These are phyloP conservation scores for Ceriops decandra DNA, from an alignment of 345 rosid species.

Conservation along the genomic window DNA sequence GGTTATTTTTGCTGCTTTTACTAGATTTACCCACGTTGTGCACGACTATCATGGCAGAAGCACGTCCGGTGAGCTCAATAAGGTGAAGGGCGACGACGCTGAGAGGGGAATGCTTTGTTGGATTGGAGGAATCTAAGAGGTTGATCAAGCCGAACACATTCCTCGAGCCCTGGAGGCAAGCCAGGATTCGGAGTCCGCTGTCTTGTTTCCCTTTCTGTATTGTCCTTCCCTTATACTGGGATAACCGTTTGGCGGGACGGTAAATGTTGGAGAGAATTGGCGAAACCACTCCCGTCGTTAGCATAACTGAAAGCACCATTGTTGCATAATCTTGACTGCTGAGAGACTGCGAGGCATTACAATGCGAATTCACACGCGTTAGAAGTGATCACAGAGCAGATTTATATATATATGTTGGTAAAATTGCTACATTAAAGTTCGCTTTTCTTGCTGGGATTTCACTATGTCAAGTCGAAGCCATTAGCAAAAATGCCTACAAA, in stretches of 20 bases:
- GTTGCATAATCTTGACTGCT: slow-evolving; percentile 34
- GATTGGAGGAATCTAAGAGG: slow-evolving; percentile 48
- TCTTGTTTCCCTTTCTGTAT: slow-evolving; percentile 39
- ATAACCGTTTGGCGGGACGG: slow-evolving; percentile 27
- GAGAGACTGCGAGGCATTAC: slow-evolving; percentile 29
- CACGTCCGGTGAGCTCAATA: slow-evolving; percentile 55
- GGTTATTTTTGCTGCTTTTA: slow-evolving; percentile 20
- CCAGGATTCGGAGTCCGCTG: slow-evolving; percentile 45
- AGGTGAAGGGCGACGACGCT: slow-evolving; percentile 48
- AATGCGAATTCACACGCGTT: not conserved
- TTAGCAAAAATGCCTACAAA: too few relatives aligned
- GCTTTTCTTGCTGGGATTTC: too few relatives aligned
- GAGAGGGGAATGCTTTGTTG: slow-evolving; percentile 54
- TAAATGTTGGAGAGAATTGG: slow-evolving; percentile 36
- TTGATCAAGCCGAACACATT: slow-evolving; percentile 44
- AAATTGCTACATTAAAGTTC: too few relatives aligned
- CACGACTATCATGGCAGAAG: slow-evolving; percentile 63
- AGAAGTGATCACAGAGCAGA: not conserved
- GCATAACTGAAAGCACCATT: slow-evolving; percentile 33
- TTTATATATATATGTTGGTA: too few relatives aligned
- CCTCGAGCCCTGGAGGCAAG: slow-evolving; percentile 42
- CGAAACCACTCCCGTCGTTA: slow-evolving; percentile 36
- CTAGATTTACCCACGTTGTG: slow-evolving; percentile 25
- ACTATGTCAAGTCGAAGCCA: too few relatives aligned
- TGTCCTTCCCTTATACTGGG: slow-evolving; percentile 35